A percentile compares a stretch with the other conserved stretches of the same genome.
These are phyloP conservation scores for Pseudohyphozyma bogoriensis DNA, from an alignment of 768 basidiomycete species.

Conservation along the genomic window DNA sequence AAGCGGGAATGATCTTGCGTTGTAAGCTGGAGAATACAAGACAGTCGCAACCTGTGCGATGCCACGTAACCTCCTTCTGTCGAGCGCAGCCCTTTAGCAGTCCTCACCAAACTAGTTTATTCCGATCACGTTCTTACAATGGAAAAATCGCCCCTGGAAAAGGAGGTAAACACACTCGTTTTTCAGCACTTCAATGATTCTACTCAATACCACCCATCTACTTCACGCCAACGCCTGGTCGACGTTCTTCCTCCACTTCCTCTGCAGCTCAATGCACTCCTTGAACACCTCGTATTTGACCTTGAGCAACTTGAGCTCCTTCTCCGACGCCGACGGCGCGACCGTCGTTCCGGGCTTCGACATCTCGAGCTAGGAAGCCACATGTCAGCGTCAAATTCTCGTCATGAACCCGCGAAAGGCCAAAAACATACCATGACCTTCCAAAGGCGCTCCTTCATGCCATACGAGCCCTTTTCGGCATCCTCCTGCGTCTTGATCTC, in stretches of 20 bases:
- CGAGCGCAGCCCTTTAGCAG: no score
- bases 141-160: no score
- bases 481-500: slow-evolving; percentile 39
- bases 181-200: background rate
- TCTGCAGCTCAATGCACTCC: slow-evolving; percentile 79
- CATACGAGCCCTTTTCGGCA: slow-evolving; percentile 39
- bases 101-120: no score
- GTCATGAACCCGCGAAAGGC: no score
- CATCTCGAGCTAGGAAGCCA: slow-evolving; percentile 63
- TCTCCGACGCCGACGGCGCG: slow-evolving; percentile 50
- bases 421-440: slow-evolving; percentile 63
- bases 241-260: slow-evolving; percentile 71
- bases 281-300: slow-evolving; percentile 91
- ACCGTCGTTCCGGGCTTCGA: slow-evolving; percentile 70
- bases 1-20: no score
- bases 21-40: no score
- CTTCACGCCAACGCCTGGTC: slow-evolving; percentile 42
- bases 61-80: no score
- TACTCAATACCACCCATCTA: background rate
- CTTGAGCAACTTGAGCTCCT: slow-evolving; percentile 65
- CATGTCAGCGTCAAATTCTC: background rate
- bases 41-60: no score
- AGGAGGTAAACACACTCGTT: no score
- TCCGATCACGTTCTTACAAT: no score
- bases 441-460: slow-evolving; percentile 66